Conservation (phyloP, 2,329 filamentous ascomycete species). For the Conoideocrella luteorostrata region DNA sequence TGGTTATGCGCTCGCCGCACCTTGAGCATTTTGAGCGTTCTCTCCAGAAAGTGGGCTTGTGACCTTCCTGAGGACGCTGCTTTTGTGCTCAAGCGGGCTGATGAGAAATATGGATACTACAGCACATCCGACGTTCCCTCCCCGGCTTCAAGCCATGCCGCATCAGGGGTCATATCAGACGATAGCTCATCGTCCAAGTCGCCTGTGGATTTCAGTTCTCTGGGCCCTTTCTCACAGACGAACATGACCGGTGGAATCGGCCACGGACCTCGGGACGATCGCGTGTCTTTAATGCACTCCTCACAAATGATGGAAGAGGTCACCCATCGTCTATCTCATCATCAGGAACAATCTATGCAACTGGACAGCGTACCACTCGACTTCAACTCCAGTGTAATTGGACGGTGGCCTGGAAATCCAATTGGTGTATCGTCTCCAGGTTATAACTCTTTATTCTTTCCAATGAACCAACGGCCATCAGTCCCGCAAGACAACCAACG, state of each 20-base stretch:
- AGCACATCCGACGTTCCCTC: constrained; percentile 55
- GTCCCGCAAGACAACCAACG: constrained; percentile 14
- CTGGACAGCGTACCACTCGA: constrained; percentile 14
- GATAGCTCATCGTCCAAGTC: constrained; percentile 16
- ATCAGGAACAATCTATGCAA: constrained; percentile 1
- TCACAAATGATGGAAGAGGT: constrained; percentile 6
- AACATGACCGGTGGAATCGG: constrained; percentile 13
- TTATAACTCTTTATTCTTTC: constrained; percentile 6
- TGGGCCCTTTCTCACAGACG: constrained; percentile 25
- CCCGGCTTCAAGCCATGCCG: constrained; percentile 32
- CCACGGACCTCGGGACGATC: constrained; percentile 8
- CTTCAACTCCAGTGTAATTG: constrained; percentile 16
- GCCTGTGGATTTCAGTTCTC: constrained; percentile 27
- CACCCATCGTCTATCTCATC: not conserved
- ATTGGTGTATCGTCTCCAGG: not conserved
- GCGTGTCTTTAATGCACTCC: constrained; percentile 10
- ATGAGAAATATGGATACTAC: constrained; percentile 72
- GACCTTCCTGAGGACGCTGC: constrained; percentile 79
- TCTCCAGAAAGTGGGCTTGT: constrained; percentile 85
- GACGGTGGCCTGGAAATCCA: constrained; percentile 16
- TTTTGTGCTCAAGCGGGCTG: constrained; percentile 67
- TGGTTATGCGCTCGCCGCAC: constrained; percentile 88
- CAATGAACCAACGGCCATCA: constrained; percentile 1
- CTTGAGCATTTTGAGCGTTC: constrained; percentile 74
- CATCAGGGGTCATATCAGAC: constrained; percentile 24